Percentiles rank a stretch among this genome's conserved stretches.
These are phyloP conservation scores for Brassica incana DNA, from an alignment of 345 rosid genomes.

Conservation along the genomic window DNA sequence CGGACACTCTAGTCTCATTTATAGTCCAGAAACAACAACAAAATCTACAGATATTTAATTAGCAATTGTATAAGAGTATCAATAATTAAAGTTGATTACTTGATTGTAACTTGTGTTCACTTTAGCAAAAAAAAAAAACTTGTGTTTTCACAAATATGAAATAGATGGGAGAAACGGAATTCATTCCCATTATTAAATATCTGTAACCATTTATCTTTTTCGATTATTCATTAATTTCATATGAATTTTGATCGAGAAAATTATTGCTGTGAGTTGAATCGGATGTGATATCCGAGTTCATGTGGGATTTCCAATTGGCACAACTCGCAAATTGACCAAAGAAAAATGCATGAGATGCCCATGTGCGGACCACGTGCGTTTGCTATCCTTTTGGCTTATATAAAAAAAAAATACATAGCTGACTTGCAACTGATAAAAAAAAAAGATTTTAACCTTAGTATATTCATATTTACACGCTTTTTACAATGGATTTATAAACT, in stretches of 20 bases:
- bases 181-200: not conserved
- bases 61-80: not conserved
- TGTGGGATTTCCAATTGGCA: slow-evolving; percentile 18
- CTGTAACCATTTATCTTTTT: not conserved
- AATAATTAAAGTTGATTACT: not conserved
- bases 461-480: not conserved
- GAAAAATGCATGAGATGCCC: slow-evolving; percentile 36
- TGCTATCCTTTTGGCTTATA: slow-evolving; percentile 20
- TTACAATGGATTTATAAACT: not conserved
- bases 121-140: not conserved
- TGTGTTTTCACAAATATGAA: not conserved
- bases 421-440: slow-evolving; percentile 2
- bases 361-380: slow-evolving; percentile 37
- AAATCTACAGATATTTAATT: not conserved
- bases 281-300: slow-evolving; percentile 14
- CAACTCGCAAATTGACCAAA: slow-evolving; percentile 33
- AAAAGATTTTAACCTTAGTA: not conserved
- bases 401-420: not conserved
- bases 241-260: not conserved
- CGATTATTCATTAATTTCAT: not conserved
- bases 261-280: not conserved
- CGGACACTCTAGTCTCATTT: slow-evolving; percentile 24
- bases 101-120: not conserved
- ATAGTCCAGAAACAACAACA: not conserved
- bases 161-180: not conserved